Evolutionary conservation across 2,329 filamentous ascomycete genomes (phyloP).

Genomic region (Neocatenulostroma microsporum): DNA sequence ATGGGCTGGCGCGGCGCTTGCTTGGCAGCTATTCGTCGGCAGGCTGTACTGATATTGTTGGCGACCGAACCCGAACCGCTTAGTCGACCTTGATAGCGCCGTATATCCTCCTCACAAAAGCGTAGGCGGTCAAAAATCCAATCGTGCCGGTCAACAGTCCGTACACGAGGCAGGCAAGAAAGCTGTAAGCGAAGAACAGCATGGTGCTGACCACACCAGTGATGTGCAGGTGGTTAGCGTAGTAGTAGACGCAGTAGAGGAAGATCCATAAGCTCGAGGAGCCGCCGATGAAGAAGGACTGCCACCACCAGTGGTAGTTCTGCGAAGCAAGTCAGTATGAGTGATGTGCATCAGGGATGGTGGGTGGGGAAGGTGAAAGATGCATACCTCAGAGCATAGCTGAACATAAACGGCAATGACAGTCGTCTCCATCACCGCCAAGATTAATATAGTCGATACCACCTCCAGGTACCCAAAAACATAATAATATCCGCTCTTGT

Average conservation of each 20-base stretch:
- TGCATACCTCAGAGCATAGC: conserved; percentile 64
- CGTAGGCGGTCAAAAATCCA: conserved; percentile 75
- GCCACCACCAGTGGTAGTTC: conserved; percentile 92
- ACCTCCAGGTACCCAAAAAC: conserved; percentile 79
- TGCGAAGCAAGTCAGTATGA: conserved; percentile 23
- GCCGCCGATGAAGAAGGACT: conserved; percentile 71
- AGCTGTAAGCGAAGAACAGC: conserved; percentile 79
- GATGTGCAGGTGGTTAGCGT: conserved; percentile 70
- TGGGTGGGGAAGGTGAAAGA: not conserved
- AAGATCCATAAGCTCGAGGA: conserved; percentile 76
- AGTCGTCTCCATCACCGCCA: conserved; percentile 75
- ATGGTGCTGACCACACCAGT: conserved; percentile 69
- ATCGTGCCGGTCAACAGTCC: conserved; percentile 74
- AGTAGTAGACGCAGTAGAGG: conserved; percentile 76
- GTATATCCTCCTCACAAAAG: conserved; percentile 78
- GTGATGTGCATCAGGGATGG: not conserved
- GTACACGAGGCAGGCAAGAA: conserved; percentile 73
- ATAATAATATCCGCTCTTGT: conserved; percentile 88
- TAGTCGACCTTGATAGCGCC: conserved; percentile 36
- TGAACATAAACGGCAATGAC: conserved; percentile 76
- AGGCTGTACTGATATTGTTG: no score
- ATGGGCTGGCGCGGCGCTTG: no score
- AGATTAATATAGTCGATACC: conserved; percentile 61
- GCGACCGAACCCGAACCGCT: no score
- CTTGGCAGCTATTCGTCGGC: no score